These are phyloP conservation scores for Naganishia albida DNA, from an alignment of 1,284 basidiomycete species.

Conservation along the genomic window DNA sequence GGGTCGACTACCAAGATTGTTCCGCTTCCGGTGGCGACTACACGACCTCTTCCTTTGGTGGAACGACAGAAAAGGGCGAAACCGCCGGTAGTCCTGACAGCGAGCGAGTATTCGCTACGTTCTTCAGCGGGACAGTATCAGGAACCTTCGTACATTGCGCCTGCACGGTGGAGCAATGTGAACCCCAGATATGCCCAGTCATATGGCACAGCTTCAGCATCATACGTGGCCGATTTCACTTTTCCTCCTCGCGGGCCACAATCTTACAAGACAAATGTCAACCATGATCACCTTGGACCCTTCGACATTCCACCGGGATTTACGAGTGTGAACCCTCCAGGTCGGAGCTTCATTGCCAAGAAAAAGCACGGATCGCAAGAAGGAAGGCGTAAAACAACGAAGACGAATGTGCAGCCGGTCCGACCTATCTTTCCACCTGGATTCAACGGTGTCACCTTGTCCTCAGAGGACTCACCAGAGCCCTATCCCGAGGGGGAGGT, in stretches of 20 bases:
- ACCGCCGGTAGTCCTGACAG: constrained; percentile 12
- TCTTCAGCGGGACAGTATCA: background rate
- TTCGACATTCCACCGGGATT: constrained; percentile 7
- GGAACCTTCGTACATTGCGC: background rate
- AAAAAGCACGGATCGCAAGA: background rate
- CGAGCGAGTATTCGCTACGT: constrained; percentile 7
- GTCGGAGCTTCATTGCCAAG: constrained; percentile 4
- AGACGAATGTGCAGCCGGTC: background rate
- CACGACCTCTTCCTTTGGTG: constrained; percentile 13
- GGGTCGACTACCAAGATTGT: constrained; percentile 19
- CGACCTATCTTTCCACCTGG: background rate
- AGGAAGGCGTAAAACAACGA: background rate
- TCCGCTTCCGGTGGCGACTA: constrained; percentile 10
- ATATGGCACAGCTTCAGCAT: background rate
- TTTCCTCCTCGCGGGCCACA: background rate
- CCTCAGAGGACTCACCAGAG: background rate
- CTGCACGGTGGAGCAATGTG: background rate
- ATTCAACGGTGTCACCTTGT: background rate
- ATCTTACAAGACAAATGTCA: no score
- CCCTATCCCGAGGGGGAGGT: background rate
- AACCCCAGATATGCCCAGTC: background rate
- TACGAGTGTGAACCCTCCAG: constrained; percentile 18
- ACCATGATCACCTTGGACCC: background rate
- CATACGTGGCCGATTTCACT: background rate
- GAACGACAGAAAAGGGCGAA: background rate